Base-by-base conservation (phyloP, 2,329 filamentous ascomycete species). In the Proliferodiscus dingleyae region DNA sequence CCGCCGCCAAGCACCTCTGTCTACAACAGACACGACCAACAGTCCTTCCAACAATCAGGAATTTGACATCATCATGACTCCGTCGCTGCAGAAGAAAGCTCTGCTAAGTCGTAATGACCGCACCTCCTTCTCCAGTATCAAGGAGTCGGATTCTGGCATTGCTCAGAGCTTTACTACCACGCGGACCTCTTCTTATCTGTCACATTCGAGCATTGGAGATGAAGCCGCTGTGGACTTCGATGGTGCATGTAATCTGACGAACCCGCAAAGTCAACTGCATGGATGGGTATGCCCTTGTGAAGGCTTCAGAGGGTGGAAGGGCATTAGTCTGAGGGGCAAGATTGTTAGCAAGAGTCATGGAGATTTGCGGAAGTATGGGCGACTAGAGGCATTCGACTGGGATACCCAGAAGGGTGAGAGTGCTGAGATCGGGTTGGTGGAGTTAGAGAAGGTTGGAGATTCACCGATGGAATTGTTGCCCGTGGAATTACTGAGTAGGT, bases 401-500 rank as follows among this genome's bases (percentile, higher is more conserved):
- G 54, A 72, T 47, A 64, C 68, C 2, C 42, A 44, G 10, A 46
- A 46, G 15, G 33, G 43, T 36, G 33, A 36, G 23, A 37, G 41
- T 21, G 22, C 36, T 15, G n/a, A 40, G 32, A 32, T 32, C 23
- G 38, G 18, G 13, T 16, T 28, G 13, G 41, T 38, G 24, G n/a
- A n/a, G n/a, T n/a, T n/a, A 18, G 24, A 9, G n/a, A 18, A 24
- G 19, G 41, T 55, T 53, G 61, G 45, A 54, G 64, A 49, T 59
- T 70, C 83, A 18, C 71, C 74, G 21, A 67, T 90, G 32, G 86
- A 89, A 69, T 77, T 65, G 50, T 72, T 90, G 6, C 85, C 85
- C 0, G 71, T 76, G 41, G 85, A 89, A 66, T 70, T 89, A 53
- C 74, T 87, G 46, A 78, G 85, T 88, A 74, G 67, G 81, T 71